Percentiles rank a stretch among this genome's conserved stretches.
These are phyloP conservation scores for Leccinum imitatum DNA, from an alignment of 768 basidiomycete species.

Conservation along the genomic window DNA sequence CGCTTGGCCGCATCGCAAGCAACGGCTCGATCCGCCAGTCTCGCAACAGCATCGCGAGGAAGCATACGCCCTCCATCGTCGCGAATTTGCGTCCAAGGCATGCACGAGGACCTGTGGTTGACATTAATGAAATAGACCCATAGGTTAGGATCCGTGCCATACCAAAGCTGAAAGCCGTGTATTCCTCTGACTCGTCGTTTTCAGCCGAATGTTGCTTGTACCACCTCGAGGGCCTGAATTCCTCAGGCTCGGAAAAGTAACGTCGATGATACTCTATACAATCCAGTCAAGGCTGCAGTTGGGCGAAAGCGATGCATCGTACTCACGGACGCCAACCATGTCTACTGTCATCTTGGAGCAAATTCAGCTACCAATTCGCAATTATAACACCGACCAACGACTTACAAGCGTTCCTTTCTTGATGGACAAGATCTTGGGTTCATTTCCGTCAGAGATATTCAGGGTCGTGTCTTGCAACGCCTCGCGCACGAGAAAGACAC, in stretches of 20 bases:
- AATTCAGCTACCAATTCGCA: constrained; percentile 1
- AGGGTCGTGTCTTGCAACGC: constrained; percentile 28
- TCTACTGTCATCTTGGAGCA: constrained; percentile 26
- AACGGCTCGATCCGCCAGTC: constrained; percentile 53
- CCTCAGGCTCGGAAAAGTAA: constrained; percentile 37
- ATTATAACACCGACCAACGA: background rate
- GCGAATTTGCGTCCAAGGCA: constrained; percentile 61
- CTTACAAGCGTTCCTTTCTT: constrained; percentile 26
- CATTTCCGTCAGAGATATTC: constrained; percentile 16
- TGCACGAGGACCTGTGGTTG: constrained; percentile 41
- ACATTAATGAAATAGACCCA: background rate
- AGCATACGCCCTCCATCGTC: constrained; percentile 48
- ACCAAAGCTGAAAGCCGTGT: constrained; percentile 28
- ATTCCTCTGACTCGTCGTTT: constrained; percentile 13
- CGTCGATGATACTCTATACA: constrained; percentile 37
- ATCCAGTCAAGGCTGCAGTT: background rate
- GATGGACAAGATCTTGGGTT: constrained; percentile 20
- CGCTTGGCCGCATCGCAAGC: constrained; percentile 22
- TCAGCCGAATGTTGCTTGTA: constrained; percentile 19
- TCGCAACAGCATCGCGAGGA: constrained; percentile 50
- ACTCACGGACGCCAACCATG: constrained; percentile 31
- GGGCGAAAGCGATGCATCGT: background rate
- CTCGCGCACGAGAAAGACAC: constrained; percentile 29
- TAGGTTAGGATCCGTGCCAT: background rate
- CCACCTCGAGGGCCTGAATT: constrained; percentile 41